phyloP scores from a whole-genome alignment of 495 filamentous ascomycete species.

The Chaetomium cochliodes region DNA sequence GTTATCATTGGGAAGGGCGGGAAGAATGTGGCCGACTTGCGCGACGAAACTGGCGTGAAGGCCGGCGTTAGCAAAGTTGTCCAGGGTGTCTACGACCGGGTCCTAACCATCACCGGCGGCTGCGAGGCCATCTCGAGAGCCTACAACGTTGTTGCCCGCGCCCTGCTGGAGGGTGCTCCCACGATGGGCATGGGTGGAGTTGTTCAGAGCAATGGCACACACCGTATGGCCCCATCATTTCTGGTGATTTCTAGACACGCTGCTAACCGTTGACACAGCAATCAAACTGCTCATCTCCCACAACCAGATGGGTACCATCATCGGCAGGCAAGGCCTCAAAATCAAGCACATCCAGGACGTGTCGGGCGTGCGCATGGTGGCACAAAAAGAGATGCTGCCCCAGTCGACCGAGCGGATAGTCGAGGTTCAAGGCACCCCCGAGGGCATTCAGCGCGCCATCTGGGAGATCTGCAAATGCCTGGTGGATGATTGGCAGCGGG shows the following conservation, averaged over 20 bases:
- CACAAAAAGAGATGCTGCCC: constrained; percentile 98
- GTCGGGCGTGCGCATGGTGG: constrained; percentile 96
- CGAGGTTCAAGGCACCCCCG: constrained; percentile 88
- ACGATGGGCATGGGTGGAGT: constrained; percentile 92
- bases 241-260: neutral
- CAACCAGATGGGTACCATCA: constrained; percentile 99
- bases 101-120: constrained; percentile 88
- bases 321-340: constrained; percentile 91
- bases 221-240: constrained; percentile 63
- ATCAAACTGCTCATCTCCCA: constrained; percentile 97
- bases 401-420: constrained; percentile 99
- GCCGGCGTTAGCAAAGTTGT: constrained; percentile 99
- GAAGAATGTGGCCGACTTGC: constrained; percentile 95
- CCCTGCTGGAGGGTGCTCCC: constrained; percentile 87
- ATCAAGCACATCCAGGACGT: constrained; percentile 99
- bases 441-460: constrained; percentile 89
- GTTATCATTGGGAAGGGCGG: constrained; percentile 98
- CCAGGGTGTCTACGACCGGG: constrained; percentile 92
- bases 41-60: constrained; percentile 95
- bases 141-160: constrained; percentile 88
- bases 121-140: constrained; percentile 84
- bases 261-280: constrained; percentile 54
- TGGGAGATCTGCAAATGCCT: constrained; percentile 99
- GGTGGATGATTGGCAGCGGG: constrained; percentile 95
- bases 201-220: constrained; percentile 79